Conservation (phyloP, 2,329 filamentous ascomycete species). For the Ophiosphaerella narmari region DNA sequence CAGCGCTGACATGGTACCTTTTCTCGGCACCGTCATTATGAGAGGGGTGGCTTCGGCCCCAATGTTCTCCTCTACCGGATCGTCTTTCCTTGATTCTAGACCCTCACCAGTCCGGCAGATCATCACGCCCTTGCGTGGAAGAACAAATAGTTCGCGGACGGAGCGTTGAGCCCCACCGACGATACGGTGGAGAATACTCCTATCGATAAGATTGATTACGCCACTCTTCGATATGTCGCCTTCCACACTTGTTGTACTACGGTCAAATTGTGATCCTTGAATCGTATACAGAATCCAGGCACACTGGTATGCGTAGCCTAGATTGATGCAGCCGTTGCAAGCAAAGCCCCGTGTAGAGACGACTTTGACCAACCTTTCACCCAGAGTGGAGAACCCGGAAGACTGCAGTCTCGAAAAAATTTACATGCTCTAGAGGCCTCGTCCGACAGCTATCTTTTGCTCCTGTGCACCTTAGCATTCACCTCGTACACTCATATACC, state of each 20-base stretch:
- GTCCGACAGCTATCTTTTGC: too few species aligned
- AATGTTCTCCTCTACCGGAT: neutral
- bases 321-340: too few species aligned
- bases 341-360: too few species aligned
- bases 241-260: neutral
- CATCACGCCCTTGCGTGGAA: neutral
- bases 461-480: too few species aligned
- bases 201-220: slow-evolving; percentile 29
- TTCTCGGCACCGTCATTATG: neutral
- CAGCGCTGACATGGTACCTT: neutral
- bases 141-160: neutral
- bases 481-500: too few species aligned
- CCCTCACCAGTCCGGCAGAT: neutral
- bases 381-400: too few species aligned
- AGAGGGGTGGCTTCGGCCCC: neutral
- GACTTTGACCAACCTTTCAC: too few species aligned
- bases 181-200: slow-evolving; percentile 19
- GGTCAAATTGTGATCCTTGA: too few species aligned
- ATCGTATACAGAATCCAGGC: too few species aligned
- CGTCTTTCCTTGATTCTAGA: neutral
- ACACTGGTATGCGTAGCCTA: too few species aligned
- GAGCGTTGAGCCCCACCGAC: neutral
- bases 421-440: too few species aligned
- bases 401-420: too few species aligned
- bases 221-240: neutral